Conservation (phyloP, 2,329 filamentous ascomycete genomes). For the Fonsecaea erecta region DNA sequence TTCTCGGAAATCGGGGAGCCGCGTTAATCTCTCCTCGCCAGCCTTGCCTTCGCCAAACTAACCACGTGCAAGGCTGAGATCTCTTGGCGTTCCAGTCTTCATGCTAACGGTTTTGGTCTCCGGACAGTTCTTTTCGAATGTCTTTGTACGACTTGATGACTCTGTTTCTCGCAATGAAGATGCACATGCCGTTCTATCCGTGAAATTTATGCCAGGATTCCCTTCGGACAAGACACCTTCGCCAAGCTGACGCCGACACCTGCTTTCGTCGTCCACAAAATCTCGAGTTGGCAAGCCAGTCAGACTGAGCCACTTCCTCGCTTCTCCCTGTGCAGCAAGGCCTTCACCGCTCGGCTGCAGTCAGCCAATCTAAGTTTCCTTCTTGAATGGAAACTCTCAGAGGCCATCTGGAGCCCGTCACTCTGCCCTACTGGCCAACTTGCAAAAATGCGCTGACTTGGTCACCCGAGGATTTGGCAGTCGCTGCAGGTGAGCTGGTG, state of each 20-base stretch:
- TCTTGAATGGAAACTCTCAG: constrained; percentile 8
- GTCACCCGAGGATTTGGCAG: constrained; percentile 63
- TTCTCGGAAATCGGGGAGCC: neutral
- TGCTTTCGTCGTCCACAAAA: neutral
- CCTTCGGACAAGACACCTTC: neutral
- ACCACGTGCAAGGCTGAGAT: constrained; percentile 8
- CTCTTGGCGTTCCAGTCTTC: neutral
- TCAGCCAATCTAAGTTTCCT: neutral
- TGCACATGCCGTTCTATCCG: neutral
- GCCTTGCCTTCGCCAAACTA: neutral
- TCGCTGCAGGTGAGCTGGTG: constrained; percentile 61
- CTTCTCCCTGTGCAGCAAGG: neutral
- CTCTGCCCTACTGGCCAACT: constrained; percentile 56
- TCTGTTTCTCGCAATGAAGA: neutral
- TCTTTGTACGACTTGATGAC: neutral
- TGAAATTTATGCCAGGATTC: neutral
- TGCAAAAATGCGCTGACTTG: constrained; percentile 60
- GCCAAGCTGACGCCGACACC: neutral
- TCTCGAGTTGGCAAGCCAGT: neutral
- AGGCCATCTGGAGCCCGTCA: constrained; percentile 40
- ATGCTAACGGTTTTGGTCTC: neutral
- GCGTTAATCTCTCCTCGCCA: neutral
- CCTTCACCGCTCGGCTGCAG: constrained; percentile 1
- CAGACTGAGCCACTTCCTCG: neutral
- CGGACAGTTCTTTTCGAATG: neutral